Conservation (phyloP, 495 filamentous ascomycete species). For the Penicillium goetzii region DNA sequence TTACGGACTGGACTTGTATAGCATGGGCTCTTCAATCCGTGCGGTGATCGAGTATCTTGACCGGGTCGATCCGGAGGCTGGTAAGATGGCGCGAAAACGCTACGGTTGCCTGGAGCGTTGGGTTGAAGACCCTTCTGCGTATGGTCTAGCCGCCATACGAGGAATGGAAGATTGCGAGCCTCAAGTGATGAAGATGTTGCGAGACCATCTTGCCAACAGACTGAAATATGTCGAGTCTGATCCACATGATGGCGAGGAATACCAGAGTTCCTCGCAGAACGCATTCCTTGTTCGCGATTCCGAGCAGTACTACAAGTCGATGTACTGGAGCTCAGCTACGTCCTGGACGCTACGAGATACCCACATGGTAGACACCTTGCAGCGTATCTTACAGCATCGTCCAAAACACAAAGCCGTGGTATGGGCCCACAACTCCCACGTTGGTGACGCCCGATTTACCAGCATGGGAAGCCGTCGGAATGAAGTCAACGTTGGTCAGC, state of each 20-base stretch:
- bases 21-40: slow-evolving; percentile 54
- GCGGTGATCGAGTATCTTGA: slow-evolving; percentile 60
- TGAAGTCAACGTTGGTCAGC: slow-evolving; percentile 60
- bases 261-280: slow-evolving; percentile 59
- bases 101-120: slow-evolving; percentile 56
- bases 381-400: slow-evolving; percentile 49
- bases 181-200: slow-evolving; percentile 52
- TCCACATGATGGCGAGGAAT: slow-evolving; percentile 52
- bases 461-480: slow-evolving; percentile 55
- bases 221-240: slow-evolving; percentile 44
- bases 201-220: slow-evolving; percentile 47
- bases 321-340: slow-evolving; percentile 59
- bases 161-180: slow-evolving; percentile 54
- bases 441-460: slow-evolving; percentile 61
- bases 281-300: slow-evolving; percentile 59
- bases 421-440: slow-evolving; percentile 65
- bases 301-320: slow-evolving; percentile 60
- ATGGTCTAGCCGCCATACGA: slow-evolving; percentile 52
- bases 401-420: slow-evolving; percentile 55
- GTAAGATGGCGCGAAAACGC: slow-evolving; percentile 45
- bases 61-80: slow-evolving; percentile 49
- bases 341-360: slow-evolving; percentile 62
- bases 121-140: slow-evolving; percentile 56
- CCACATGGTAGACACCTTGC: slow-evolving; percentile 62
- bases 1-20: slow-evolving; percentile 61